Percentiles rank a stretch among this genome's conserved stretches.
phyloP scores from a whole-genome alignment of 805 yeast species.

The Teunomyces kruisii region DNA sequence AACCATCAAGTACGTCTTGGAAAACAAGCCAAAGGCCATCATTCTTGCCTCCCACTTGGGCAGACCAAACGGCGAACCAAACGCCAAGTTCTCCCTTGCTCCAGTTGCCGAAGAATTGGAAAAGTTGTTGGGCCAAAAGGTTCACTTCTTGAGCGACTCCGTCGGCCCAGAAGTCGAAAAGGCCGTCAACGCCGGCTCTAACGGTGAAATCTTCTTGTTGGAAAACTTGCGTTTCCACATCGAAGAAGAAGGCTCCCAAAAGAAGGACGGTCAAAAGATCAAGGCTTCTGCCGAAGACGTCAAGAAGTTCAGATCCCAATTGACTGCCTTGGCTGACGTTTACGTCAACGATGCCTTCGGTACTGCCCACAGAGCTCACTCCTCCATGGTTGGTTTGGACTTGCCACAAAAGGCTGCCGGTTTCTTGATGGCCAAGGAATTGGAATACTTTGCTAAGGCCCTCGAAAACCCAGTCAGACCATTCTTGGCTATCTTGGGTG shows the following conservation, averaged over 20 bases:
- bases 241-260: slow-evolving; percentile 93
- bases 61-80: slow-evolving; percentile 95
- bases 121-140: slow-evolving; percentile 67
- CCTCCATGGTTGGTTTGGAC: slow-evolving; percentile 97
- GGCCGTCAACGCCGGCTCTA: slow-evolving; percentile 68
- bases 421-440: slow-evolving; percentile 97
- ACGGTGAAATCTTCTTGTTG: slow-evolving; percentile 83
- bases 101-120: slow-evolving; percentile 92
- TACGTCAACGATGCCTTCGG: slow-evolving; percentile 98
- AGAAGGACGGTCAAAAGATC: slow-evolving; percentile 88
- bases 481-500: slow-evolving; percentile 97
- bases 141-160: slow-evolving; percentile 82
- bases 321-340: slow-evolving; percentile 93
- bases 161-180: slow-evolving; percentile 90
- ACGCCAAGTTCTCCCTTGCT: slow-evolving; percentile 82
- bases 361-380: slow-evolving; percentile 99
- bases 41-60: slow-evolving; percentile 97
- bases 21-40: slow-evolving; percentile 87
- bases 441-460: slow-evolving; percentile 96
- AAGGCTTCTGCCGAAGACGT: slow-evolving; percentile 89
- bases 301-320: slow-evolving; percentile 80
- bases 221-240: slow-evolving; percentile 99
- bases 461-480: slow-evolving; percentile 98
- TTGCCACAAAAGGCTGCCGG: slow-evolving; percentile 97
- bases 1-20: slow-evolving; percentile 92